phyloP scores from a whole-genome alignment of 1,139 yeast species.

The Yamadazyma diospyri region DNA sequence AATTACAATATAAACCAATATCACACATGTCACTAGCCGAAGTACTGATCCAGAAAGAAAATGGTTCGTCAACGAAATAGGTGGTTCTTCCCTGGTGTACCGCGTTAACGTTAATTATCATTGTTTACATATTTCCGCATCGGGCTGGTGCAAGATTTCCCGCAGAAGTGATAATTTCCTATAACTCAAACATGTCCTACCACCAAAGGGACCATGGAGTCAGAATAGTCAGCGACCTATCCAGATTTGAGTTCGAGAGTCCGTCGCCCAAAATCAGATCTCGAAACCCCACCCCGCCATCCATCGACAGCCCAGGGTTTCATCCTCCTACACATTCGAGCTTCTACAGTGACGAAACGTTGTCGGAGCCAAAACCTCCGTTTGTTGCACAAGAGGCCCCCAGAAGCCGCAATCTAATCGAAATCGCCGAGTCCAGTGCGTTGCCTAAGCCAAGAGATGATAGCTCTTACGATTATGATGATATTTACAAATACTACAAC shows the following conservation, averaged over 20 bases:
- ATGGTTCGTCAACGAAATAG: too few species aligned
- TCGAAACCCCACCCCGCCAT: constrained; percentile 27
- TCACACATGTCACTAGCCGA: too few species aligned
- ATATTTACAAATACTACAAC: constrained; percentile 18
- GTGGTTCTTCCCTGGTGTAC: too few species aligned
- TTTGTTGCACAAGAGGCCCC: neutral
- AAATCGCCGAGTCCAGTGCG: constrained; percentile 15
- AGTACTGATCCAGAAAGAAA: too few species aligned
- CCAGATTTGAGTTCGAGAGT: constrained; percentile 27
- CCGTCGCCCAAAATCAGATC: constrained; percentile 23
- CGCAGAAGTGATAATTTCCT: too few species aligned
- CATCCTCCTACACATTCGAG: neutral
- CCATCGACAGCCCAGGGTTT: constrained; percentile 11
- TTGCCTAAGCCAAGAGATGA: constrained; percentile 9
- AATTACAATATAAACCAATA: too few species aligned
- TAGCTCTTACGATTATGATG: constrained; percentile 13
- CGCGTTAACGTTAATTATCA: neutral
- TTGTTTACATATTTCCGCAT: constrained; percentile 12
- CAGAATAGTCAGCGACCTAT: constrained; percentile 27
- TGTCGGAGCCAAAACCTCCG: constrained; percentile 2
- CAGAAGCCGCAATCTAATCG: constrained; percentile 12
- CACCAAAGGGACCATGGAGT: constrained; percentile 12
- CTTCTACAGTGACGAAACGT: constrained; percentile 9
- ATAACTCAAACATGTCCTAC: neutral
- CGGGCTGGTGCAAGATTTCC: constrained; percentile 10